Evolutionary conservation across 116 monocot species (phyloP), one percentile per base, ranked within the genome.

Genomic region (Dioscorea cayenensis): DNA sequence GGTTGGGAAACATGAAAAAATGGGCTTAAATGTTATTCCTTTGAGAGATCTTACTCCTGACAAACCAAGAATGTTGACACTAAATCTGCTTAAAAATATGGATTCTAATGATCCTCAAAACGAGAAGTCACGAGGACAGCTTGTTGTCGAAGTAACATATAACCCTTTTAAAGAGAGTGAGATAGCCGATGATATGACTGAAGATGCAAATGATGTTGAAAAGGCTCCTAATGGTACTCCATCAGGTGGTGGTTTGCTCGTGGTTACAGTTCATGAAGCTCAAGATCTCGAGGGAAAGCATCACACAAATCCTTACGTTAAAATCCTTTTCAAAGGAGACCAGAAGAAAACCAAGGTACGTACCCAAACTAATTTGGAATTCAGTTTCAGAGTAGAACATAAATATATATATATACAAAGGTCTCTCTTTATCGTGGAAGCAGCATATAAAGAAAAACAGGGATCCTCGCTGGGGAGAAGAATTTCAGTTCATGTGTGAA

Each of bases 361-460:
- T 12, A 12, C 10, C 9, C 28, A 3, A 55, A 5, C 14, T n/a
- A 6, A 18, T 58, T 13, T 14, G 0, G 16, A 50, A 51, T 59
- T 55, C 32, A 3, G n/a, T 59, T 43, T n/a, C 20, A 14, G 4
- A 10, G 36, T 21, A 5, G 14, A 27, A 32, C 32, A 32, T 32
- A 3, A 2, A 3, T 29, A 4, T 3, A 32, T 3, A 28, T 28
- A 22, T 7, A 19, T 25, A 4, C 20, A 27, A 51, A 61, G 27
- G 14, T 60, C 32, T 36, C 19, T 20, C n/a, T 37, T 23, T 25
- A 63, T 63, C 66, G 23, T 76, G 38, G 18, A 62, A 72, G 70
- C 88, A 97, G 97, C 82, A 83, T n/a, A 83, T 97, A 49, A 97
- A 86, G 83, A 90, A 90, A 83, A 97, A 79, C 66, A 83, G 93